A percentile compares a stretch with the other conserved stretches of the same genome.
Conservation (phyloP, 1,284 basidiomycete genomes). For the Heterobasidion occidentale region DNA sequence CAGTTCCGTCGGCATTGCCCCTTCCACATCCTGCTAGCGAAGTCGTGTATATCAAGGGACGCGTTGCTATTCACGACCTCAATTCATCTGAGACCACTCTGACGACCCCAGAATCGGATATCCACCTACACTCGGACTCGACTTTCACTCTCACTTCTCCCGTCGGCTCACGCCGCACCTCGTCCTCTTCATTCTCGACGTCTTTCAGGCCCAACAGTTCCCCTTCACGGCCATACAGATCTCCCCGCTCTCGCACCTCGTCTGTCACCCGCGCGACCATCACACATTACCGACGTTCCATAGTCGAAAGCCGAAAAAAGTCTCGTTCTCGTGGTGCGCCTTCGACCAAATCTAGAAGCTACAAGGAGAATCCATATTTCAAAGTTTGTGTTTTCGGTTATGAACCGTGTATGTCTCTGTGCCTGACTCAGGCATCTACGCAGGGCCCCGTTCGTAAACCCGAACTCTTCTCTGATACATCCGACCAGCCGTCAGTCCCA, state of each 20-base stretch:
- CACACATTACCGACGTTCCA: slow-evolving; percentile 20
- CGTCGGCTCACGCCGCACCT: slow-evolving; percentile 7
- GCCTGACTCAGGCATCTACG: not conserved
- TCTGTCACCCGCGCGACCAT: slow-evolving; percentile 23
- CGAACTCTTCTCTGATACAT: not conserved
- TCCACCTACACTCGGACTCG: slow-evolving; percentile 3
- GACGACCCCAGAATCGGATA: not conserved
- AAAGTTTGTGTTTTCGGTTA: slow-evolving; percentile 1
- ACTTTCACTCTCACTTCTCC: slow-evolving; percentile 2
- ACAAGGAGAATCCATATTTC: not conserved
- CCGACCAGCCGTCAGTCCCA: slow-evolving; percentile 3
- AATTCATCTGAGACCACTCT: slow-evolving; percentile 7
- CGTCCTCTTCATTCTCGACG: slow-evolving; percentile 1
- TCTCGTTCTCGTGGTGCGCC: slow-evolving; percentile 1
- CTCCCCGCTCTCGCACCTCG: slow-evolving; percentile 15
- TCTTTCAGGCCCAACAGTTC: not conserved
- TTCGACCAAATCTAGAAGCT: slow-evolving; percentile 12
- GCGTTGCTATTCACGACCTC: slow-evolving; percentile 11
- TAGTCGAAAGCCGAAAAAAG: slow-evolving; percentile 18
- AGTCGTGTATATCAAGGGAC: slow-evolving; percentile 8
- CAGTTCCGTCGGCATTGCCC: slow-evolving; percentile 1
- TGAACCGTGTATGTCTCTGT: no score
- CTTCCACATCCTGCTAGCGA: slow-evolving; percentile 8
- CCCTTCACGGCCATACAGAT: slow-evolving; percentile 1
- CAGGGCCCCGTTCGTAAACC: not conserved